Percentiles rank a stretch among this genome's conserved stretches.
These are phyloP conservation scores for Rubia tinctorum DNA, from an alignment of 305 asterid species.

Conservation along the genomic window DNA sequence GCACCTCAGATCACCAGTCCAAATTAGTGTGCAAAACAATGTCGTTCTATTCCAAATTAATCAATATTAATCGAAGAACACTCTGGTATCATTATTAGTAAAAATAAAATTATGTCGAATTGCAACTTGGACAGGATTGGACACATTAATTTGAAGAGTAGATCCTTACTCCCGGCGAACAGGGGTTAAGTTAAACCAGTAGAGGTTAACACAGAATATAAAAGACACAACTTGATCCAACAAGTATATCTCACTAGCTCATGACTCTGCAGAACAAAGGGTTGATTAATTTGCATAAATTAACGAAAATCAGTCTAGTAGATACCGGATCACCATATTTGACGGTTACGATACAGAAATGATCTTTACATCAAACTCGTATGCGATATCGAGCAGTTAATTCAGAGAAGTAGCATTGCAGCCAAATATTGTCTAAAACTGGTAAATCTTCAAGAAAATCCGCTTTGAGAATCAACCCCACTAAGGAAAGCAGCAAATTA, in stretches of 20 bases:
- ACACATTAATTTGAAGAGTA: background rate
- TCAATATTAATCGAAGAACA: background rate
- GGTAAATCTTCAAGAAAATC: background rate
- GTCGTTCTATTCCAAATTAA: background rate
- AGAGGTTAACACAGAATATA: background rate
- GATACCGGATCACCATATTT: background rate
- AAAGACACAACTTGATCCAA: constrained; percentile 9
- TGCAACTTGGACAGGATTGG: background rate
- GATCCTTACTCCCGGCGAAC: background rate
- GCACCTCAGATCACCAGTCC: background rate
- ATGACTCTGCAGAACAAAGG: background rate
- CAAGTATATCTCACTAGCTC: background rate
- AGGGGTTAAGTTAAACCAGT: background rate
- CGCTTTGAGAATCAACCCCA: background rate
- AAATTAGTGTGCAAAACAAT: background rate
- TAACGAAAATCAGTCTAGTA: background rate
- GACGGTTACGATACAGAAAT: too few species aligned
- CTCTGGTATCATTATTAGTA: background rate
- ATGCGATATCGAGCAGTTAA: background rate
- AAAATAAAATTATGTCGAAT: background rate
- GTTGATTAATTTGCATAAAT: background rate
- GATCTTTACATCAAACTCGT: background rate
- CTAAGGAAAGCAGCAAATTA: background rate
- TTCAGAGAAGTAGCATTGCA: background rate
- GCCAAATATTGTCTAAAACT: background rate